phyloP scores from a whole-genome alignment of 371 early-diverging fungal genomes.

The Entomophthora muscae region DNA sequence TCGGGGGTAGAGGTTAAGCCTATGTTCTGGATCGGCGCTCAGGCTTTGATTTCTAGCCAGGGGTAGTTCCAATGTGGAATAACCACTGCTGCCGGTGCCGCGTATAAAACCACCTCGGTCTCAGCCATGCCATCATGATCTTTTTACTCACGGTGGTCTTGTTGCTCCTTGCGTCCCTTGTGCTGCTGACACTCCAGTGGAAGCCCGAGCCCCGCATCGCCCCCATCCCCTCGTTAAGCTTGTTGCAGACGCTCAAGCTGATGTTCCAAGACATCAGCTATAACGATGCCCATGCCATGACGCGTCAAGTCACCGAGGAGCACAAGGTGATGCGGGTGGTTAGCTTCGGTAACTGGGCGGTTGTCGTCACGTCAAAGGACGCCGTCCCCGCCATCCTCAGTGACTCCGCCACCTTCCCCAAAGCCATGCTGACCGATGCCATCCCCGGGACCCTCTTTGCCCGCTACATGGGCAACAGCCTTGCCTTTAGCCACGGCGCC shows the following conservation, averaged over 20 bases:
- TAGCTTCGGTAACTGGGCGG: background rate
- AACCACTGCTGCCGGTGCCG: no score
- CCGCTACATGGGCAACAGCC: background rate
- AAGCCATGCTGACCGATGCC: background rate
- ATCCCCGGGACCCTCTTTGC: background rate
- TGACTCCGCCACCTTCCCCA: slow-evolving; percentile 2
- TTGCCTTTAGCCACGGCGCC: background rate
- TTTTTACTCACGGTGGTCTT: no score
- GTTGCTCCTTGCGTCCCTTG: background rate
- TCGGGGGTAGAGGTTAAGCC: no score
- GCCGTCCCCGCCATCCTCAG: background rate
- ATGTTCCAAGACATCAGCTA: background rate
- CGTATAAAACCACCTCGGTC: no score
- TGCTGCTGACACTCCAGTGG: background rate
- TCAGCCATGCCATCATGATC: no score
- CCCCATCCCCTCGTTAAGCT: background rate
- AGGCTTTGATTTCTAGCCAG: no score
- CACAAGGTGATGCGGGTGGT: background rate
- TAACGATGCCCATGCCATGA: background rate
- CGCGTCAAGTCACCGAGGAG: background rate
- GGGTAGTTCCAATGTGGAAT: no score
- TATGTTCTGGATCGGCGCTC: no score
- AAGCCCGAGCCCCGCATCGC: background rate
- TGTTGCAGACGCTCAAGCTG: background rate
- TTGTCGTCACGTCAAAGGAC: background rate